Conservation (phyloP, 164 flowering plant species). For the Tetrastigma voinierianum region DNA sequence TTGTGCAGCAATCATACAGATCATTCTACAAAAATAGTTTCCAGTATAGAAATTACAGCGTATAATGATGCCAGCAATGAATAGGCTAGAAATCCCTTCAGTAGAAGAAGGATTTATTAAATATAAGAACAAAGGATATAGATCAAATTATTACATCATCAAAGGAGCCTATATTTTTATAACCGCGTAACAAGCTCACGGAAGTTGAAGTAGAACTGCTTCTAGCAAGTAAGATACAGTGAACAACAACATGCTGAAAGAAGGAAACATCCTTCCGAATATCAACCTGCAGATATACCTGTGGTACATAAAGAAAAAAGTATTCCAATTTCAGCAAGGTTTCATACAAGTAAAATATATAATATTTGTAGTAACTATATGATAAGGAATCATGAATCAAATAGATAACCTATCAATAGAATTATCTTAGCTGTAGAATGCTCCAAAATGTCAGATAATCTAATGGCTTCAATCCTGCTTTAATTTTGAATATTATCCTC, state of each 20-base stretch:
- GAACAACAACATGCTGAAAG: conserved; percentile 59
- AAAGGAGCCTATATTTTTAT: conserved; percentile 57
- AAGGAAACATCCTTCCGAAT: conserved; percentile 40
- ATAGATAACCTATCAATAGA: background rate
- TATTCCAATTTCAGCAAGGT: background rate
- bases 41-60: background rate
- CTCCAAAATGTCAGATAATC: background rate
- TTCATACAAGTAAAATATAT: background rate
- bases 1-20: too few species aligned
- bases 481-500: too few species aligned
- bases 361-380: too few species aligned
- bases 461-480: background rate
- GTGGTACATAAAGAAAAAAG: conserved; percentile 11
- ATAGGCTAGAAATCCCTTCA: background rate
- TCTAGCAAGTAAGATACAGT: conserved; percentile 83
- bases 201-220: conserved; percentile 85
- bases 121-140: background rate
- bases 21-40: too few species aligned
- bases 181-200: conserved; percentile 67
- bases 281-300: conserved; percentile 88
- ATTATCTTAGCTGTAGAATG: background rate
- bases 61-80: background rate
- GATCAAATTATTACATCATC: conserved; percentile 56
- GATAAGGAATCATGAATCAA: background rate
- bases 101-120: background rate